phyloP scores from a whole-genome alignment of 2,329 filamentous ascomycete species.

The Domatiomyces catenatus region DNA sequence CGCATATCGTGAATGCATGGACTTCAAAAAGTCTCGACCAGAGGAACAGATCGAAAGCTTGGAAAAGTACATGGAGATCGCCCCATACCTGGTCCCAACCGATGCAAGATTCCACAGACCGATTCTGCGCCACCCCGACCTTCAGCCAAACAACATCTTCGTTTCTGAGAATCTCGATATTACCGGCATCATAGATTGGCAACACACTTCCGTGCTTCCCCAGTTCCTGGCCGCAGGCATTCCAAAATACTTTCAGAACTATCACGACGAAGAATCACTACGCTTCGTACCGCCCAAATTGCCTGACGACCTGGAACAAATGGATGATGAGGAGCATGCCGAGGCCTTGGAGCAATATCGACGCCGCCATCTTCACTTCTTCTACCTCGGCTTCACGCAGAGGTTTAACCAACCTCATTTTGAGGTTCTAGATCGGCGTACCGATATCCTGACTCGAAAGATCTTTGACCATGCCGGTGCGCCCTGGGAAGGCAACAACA shows the following conservation, averaged over 20 bases:
- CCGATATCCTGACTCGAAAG: constrained; percentile 14
- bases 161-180: constrained; percentile 21
- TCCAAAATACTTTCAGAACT: constrained; percentile 27
- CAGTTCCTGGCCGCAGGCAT: constrained; percentile 25
- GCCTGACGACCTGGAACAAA: not conserved
- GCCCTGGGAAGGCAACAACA: constrained; percentile 21
- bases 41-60: not conserved
- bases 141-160: constrained; percentile 21
- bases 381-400: constrained; percentile 1
- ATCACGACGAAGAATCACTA: constrained; percentile 17
- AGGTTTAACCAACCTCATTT: constrained; percentile 1
- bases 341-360: not conserved
- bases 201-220: constrained; percentile 25
- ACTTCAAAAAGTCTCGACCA: not conserved
- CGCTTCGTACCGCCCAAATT: not conserved
- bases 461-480: constrained; percentile 15
- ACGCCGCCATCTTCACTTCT: constrained; percentile 1
- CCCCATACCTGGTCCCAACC: constrained; percentile 4
- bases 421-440: constrained; percentile 1
- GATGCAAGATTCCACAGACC: constrained; percentile 4
- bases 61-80: constrained; percentile 1
- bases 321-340: not conserved
- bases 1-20: not conserved
- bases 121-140: constrained; percentile 18
- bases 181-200: constrained; percentile 28